phyloP scores from a whole-genome alignment of 176 grass and related monocot genomes.

The Carex kokanica region DNA sequence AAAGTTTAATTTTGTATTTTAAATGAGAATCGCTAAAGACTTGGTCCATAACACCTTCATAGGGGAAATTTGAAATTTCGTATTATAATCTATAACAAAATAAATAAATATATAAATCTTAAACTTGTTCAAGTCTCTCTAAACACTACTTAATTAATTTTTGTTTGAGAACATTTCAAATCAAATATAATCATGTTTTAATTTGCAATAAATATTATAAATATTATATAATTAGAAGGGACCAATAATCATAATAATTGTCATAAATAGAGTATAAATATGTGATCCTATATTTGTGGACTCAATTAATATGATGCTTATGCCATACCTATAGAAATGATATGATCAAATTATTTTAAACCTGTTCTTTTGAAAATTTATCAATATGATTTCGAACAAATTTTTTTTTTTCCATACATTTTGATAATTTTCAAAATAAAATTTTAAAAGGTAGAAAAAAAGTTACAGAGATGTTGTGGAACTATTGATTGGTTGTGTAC shows the following conservation, averaged over 20 bases:
- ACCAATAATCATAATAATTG: neutral
- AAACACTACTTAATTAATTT: neutral
- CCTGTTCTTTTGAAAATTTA: no score
- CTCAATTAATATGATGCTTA: neutral
- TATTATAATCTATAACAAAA: neutral
- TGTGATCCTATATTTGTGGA: neutral
- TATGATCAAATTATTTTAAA: neutral
- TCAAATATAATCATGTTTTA: neutral
- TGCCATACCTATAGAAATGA: neutral
- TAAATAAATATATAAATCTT: no score
- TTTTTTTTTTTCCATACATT: no score
- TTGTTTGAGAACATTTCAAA: neutral
- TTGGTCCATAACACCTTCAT: neutral
- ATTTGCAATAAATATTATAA: neutral
- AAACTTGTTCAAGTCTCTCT: neutral
- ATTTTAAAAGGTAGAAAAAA: no score
- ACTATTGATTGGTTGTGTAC: no score
- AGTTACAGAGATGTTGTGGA: no score
- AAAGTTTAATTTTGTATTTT: neutral
- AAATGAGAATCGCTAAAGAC: neutral
- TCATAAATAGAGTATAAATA: neutral
- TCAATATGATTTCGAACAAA: no score
- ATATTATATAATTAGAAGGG: neutral
- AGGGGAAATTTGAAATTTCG: neutral
- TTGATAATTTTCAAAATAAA: no score